Conservation (phyloP, 2,329 filamentous ascomycete genomes). For the Alternaria triticimaculans region DNA sequence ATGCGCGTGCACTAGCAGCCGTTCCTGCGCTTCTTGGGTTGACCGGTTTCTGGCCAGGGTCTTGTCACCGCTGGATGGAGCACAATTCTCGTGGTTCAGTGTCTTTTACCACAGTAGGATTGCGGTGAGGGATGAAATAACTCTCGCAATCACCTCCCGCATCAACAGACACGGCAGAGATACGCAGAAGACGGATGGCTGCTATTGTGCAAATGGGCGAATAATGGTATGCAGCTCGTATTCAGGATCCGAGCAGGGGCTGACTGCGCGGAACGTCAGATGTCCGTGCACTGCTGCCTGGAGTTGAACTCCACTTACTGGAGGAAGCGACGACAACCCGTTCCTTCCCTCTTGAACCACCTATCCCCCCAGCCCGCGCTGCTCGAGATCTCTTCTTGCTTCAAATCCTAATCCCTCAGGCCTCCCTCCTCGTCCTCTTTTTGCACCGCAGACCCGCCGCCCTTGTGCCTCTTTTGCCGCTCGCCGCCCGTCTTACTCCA, state of each 20-base stretch:
- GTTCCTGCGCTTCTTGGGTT: conserved; percentile 30
- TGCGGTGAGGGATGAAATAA: conserved; percentile 1
- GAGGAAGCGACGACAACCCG: conserved; percentile 22
- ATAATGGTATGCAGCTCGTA: conserved; percentile 24
- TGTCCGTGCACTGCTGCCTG: conserved; percentile 4
- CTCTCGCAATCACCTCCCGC: background rate
- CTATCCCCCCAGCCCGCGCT: conserved; percentile 25
- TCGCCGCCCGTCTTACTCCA: conserved; percentile 37
- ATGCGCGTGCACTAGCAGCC: conserved; percentile 19
- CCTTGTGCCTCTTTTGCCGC: conserved; percentile 32
- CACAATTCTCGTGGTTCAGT: background rate
- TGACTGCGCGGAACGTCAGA: background rate
- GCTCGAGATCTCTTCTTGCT: conserved; percentile 21
- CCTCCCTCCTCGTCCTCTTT: conserved; percentile 26
- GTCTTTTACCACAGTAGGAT: background rate
- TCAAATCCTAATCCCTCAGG: conserved; percentile 37
- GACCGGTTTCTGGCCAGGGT: conserved; percentile 22
- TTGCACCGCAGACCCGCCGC: conserved; percentile 30
- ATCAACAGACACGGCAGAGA: background rate
- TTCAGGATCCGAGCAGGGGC: conserved; percentile 18
- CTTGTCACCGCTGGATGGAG: conserved; percentile 4
- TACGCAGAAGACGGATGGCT: background rate
- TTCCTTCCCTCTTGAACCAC: conserved; percentile 24
- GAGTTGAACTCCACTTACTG: conserved; percentile 1
- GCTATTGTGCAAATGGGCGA: conserved; percentile 15